Conservation (phyloP, 768 basidiomycete genomes). For the Amanita pseudoporphyria region DNA sequence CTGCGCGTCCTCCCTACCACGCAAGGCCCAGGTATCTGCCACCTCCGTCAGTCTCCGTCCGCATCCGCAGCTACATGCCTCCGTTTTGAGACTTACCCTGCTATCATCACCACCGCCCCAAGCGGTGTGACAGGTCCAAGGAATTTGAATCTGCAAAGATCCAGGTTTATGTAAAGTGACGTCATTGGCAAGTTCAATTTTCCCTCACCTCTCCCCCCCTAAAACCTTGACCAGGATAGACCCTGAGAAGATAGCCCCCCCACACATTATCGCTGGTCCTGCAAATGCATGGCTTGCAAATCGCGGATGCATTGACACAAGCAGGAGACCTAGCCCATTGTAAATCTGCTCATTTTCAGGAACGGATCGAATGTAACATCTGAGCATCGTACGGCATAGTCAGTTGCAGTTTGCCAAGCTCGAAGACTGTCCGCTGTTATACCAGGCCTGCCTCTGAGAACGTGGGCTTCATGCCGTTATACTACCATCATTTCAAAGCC, state of each 20-base stretch:
- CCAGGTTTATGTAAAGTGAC: too few relatives aligned
- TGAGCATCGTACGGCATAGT: slow-evolving; percentile 43
- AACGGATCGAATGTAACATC: background rate
- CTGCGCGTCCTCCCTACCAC: slow-evolving; percentile 23
- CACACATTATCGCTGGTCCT: slow-evolving; percentile 54
- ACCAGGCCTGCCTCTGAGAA: slow-evolving; percentile 34
- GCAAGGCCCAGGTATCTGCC: slow-evolving; percentile 45
- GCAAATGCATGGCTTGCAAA: slow-evolving; percentile 54
- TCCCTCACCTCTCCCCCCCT: slow-evolving; percentile 29
- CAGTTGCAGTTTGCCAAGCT: slow-evolving; percentile 54
- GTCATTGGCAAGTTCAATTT: too few relatives aligned
- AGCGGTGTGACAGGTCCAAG: slow-evolving; percentile 62
- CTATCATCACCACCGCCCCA: slow-evolving; percentile 55
- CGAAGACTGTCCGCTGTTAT: slow-evolving; percentile 42
- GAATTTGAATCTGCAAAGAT: slow-evolving; percentile 28
- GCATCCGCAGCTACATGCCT: background rate
- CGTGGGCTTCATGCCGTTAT: slow-evolving; percentile 33
- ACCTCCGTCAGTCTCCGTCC: background rate
- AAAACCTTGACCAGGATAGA: slow-evolving; percentile 50
- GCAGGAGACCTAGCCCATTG: slow-evolving; percentile 59
- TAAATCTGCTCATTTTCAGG: slow-evolving; percentile 33
- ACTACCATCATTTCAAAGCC: background rate
- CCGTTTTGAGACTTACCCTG: slow-evolving; percentile 39
- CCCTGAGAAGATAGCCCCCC: slow-evolving; percentile 51
- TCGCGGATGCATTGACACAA: slow-evolving; percentile 52